phyloP scores from a whole-genome alignment of 139 green algal genomes.

The Tetradesmus lagerheimii region DNA sequence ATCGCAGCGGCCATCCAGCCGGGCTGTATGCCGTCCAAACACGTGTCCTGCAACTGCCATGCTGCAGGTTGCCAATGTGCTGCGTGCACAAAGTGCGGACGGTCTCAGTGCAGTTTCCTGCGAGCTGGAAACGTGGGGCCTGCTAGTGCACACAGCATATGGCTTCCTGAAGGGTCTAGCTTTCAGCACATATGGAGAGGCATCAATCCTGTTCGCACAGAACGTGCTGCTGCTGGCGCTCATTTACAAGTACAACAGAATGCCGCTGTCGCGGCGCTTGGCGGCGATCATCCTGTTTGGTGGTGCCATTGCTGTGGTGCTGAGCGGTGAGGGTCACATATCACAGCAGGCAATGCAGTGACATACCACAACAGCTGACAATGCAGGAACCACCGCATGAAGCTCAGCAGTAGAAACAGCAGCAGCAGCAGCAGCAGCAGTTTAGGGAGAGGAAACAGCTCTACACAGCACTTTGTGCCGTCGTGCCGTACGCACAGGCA shows the following conservation, averaged over 20 bases:
- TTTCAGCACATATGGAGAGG: conserved; percentile 87
- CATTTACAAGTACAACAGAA: conserved; percentile 75
- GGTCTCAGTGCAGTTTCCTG: conserved; percentile 77
- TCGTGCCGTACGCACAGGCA: too few relatives aligned
- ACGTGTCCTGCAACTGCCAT: not conserved
- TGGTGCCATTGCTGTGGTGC: conserved; percentile 19
- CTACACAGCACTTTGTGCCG: too few relatives aligned
- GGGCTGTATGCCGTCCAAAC: too few relatives aligned
- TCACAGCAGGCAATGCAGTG: too few relatives aligned
- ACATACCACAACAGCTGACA: too few relatives aligned
- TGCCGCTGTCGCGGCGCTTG: conserved; percentile 11
- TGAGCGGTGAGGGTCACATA: conserved; percentile 6
- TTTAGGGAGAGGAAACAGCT: too few relatives aligned
- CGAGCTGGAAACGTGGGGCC: conserved; percentile 83
- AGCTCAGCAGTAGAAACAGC: too few relatives aligned
- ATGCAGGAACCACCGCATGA: too few relatives aligned
- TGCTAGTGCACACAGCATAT: conserved; percentile 77
- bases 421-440: too few relatives aligned
- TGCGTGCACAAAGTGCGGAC: conserved; percentile 66
- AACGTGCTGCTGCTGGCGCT: conserved; percentile 79
- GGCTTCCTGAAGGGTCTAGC: conserved; percentile 75
- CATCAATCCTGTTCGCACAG: conserved; percentile 62
- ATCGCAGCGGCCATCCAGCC: too few relatives aligned
- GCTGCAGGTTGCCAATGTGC: conserved; percentile 74
- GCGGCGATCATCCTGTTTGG: conserved; percentile 24